Evolutionary conservation across 306 rosid species (phyloP).

Genomic region (Pachyrhizus erosus): DNA sequence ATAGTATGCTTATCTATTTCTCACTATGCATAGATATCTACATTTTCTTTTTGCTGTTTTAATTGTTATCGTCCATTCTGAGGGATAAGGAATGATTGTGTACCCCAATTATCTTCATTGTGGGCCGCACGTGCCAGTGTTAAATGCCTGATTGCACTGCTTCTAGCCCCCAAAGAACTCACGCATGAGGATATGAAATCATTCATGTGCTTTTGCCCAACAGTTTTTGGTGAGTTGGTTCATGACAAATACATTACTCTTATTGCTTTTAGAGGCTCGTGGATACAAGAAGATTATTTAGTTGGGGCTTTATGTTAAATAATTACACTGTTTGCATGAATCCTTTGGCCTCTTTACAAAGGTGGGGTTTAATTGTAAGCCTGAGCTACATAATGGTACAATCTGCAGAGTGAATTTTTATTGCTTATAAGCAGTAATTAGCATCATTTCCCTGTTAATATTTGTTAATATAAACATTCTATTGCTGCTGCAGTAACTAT

Average conservation of each 20-base stretch:
- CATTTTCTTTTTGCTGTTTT: not conserved
- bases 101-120: conserved; percentile 1
- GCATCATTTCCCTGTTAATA: not conserved
- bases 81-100: conserved; percentile 3
- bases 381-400: no score
- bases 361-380: no score
- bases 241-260: no score
- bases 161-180: no score
- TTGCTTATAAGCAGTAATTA: not conserved
- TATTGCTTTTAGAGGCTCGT: no score
- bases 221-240: no score
- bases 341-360: no score
- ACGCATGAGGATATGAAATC: no score
- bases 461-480: not conserved
- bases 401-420: not conserved
- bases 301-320: no score
- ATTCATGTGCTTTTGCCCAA: not conserved
- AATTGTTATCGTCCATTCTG: not conserved
- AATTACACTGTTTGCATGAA: no score
- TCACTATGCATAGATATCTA: not conserved
- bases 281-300: no score
- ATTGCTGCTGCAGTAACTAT: not conserved
- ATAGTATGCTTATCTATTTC: conserved; percentile 12
- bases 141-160: not conserved
- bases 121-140: not conserved